Base-by-base conservation (phyloP, 306 rosid species). In the Begonia masoniana region DNA sequence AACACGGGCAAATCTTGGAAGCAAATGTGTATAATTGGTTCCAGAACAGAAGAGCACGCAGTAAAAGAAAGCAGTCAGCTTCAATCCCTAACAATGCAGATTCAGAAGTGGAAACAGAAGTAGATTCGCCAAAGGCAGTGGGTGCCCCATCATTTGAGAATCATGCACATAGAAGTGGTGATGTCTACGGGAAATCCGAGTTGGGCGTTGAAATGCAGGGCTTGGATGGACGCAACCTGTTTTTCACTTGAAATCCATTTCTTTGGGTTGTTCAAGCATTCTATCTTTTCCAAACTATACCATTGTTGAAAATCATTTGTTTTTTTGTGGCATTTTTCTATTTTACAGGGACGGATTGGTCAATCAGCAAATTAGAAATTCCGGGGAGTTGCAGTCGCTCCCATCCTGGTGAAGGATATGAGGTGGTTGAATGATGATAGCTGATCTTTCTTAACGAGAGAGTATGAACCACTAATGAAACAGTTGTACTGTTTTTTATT, bases 21-120 rank as follows among this genome's bases (percentile, higher is more conserved):
- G 76, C 93, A 2, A 82, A 86, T 65, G 95, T 86, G 52, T 86
- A 80, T 64, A 86, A 86, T 52, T 86, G 93, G 95, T 82, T 86
- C 59, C 93, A 86, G 66, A 86, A 86, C 61, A 64, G 88, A 64
- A 75, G 95, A 54, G 88, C 95, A 57, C 87, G 95, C 43, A 77
- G 87, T 0, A 86, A 82, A 63, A 71, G 88, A 24, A 86, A 75
- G 75, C 95, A 80, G 67, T 59, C 67, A 0, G 53, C 43, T 66
- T 58, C 79, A 7, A 0, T 51, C 2, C 50, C 56, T 7, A 75
- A 61, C 54, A 70, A 63, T 58, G 59, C 5, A 26, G 94, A 80
- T 15, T 51, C 62, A 6, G 84, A 74, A 54, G 50, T 48, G 0
- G 84, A 72, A 49, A 52, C 73, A 2, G 79, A 78, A 51, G 64